Evolutionary conservation across 805 yeast species (phyloP).

Genomic region (Danielia oregonensis): DNA sequence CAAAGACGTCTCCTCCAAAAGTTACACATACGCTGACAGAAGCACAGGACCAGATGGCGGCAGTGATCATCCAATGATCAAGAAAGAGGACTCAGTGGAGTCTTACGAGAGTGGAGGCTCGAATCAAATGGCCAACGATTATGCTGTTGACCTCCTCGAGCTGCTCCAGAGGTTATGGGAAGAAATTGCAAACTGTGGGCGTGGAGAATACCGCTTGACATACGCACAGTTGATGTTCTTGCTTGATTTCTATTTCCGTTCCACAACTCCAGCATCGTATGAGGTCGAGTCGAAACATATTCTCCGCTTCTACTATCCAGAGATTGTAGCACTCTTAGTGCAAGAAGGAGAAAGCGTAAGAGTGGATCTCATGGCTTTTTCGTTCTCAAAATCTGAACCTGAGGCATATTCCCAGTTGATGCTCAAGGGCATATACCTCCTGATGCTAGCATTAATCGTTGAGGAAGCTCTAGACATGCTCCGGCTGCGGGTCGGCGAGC

Average conservation of each 20-base stretch:
- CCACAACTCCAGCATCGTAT: constrained; percentile 2
- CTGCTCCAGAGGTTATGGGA: constrained; percentile 28
- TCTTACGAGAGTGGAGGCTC: neutral
- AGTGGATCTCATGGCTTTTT: constrained; percentile 10
- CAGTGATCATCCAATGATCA: too few species aligned
- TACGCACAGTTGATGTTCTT: constrained; percentile 25
- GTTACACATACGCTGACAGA: too few species aligned
- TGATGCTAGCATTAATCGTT: constrained; percentile 28
- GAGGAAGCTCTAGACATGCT: constrained; percentile 28
- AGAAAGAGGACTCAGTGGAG: neutral
- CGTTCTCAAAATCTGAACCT: constrained; percentile 13
- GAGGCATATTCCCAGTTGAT: constrained; percentile 15
- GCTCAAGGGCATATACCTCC: constrained; percentile 24
- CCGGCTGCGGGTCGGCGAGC: constrained; percentile 9
- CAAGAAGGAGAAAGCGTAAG: constrained; percentile 15
- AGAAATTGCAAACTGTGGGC: constrained; percentile 14
- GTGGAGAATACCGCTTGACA: constrained; percentile 19
- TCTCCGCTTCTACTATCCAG: constrained; percentile 22
- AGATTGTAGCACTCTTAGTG: constrained; percentile 18
- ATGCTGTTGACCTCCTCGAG: constrained; percentile 13
- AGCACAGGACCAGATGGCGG: too few species aligned
- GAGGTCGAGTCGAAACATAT: constrained; percentile 22
- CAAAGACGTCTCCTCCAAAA: too few species aligned
- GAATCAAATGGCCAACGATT: constrained; percentile 4
- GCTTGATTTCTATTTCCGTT: constrained; percentile 26